Evolutionary conservation across 176 grass and related monocot species (phyloP), one percentile per base, ranked within the genome.

Genomic region (Rhynchospora tenuis): DNA sequence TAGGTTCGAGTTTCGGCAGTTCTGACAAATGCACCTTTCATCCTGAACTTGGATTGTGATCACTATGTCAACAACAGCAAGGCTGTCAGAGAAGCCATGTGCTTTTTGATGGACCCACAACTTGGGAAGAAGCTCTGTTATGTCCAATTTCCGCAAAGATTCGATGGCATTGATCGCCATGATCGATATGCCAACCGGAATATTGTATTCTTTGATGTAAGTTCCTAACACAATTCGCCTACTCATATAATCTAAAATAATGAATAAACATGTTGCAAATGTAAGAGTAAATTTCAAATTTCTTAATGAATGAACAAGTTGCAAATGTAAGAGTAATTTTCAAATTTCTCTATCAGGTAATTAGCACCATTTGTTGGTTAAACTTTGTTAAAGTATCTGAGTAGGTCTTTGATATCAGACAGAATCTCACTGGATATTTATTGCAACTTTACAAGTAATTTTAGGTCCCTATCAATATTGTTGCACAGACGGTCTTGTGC

Each of bases 61-160:
- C 95, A 98, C 90, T 98, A 98, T 84, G 64, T 98, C 72, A 98
- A 98, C 87, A 93, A 98, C 86, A 98, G 92, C 95, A 98, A 93
- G 89, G 92, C 95, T 16, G 87, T 90, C 31, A 88, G 92, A 16
- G 95, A 98, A 88, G 95, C 95, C 65, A 98, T 98, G 95, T 98
- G 95, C 84, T 98, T 98, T 84, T 85, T 98, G 69, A 95, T 98
- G 95, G 95, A 98, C 84, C 93, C 93, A 75, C 95, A 95, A 78
- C 85, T 98, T 3, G 92, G 95, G 31, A 95, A 93, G 87, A 94
- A 94, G 89, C 90, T 98, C 43, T 98, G 92, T 86, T 94, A 98
- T 55, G 95, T 98, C 5, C 92, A 98, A 88, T 98, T 98, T 86
- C 95, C 92, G 22, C 95, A 94, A 84, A 81, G 95, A 0, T 98